A percentile compares a stretch with the other conserved stretches of the same genome.
Conservation (phyloP, 1,284 basidiomycete genomes). For the Trichosporon coremiiforme region DNA sequence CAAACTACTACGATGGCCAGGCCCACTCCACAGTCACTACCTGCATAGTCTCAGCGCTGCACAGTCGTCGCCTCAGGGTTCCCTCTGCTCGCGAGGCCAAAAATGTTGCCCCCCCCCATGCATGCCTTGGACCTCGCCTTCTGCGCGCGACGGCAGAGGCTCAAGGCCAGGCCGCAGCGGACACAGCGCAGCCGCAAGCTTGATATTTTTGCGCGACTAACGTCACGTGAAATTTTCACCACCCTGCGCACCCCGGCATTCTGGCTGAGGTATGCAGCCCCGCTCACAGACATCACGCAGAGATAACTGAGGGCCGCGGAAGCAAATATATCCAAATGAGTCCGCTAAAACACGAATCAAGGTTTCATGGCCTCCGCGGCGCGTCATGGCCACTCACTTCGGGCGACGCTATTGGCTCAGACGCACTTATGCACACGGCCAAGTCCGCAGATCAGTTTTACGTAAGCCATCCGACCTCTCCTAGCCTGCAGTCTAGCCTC, state of each 20-base stretch:
- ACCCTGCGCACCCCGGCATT: neutral
- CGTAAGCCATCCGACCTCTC: neutral
- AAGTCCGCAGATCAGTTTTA: neutral
- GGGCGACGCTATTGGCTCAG: neutral
- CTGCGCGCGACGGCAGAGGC: no score
- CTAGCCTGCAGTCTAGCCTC: neutral
- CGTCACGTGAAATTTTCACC: conserved; percentile 5
- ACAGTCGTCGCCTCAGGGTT: neutral
- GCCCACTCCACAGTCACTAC: neutral
- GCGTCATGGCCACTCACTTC: neutral
- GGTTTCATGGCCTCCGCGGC: neutral
- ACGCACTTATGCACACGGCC: neutral
- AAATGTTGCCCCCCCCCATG: neutral
- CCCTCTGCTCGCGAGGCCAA: neutral
- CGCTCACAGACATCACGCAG: neutral
- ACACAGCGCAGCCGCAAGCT: neutral
- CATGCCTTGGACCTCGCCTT: no score
- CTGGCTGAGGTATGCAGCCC: neutral
- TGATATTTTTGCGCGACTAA: conserved; percentile 1
- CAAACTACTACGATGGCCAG: neutral
- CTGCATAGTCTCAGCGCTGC: neutral
- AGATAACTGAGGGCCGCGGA: neutral
- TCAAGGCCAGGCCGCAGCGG: no score
- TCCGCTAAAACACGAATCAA: conserved; percentile 7
- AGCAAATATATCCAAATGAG: neutral